A percentile compares a stretch with the other conserved stretches of the same genome.
phyloP scores from a whole-genome alignment of 805 yeast species.

The Candida orba region DNA sequence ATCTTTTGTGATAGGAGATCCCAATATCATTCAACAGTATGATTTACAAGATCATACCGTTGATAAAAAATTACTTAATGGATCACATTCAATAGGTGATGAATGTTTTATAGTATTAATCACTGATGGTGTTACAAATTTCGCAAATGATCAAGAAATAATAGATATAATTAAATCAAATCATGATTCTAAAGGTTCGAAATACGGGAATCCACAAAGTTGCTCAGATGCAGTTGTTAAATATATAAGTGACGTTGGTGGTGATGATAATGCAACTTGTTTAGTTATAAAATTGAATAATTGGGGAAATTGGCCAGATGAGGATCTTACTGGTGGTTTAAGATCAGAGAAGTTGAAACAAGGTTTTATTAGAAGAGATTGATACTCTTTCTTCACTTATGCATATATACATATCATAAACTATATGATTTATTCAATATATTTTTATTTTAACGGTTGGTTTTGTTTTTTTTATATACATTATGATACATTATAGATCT shows the following conservation, averaged over 20 bases:
- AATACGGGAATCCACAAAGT: conserved; percentile 71
- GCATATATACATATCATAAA: background rate
- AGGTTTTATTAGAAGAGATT: conserved; percentile 24
- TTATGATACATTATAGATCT: too few relatives aligned
- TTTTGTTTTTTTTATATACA: too few relatives aligned
- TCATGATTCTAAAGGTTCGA: conserved; percentile 38
- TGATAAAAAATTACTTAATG: conserved; percentile 9
- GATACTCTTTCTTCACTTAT: conserved; percentile 1
- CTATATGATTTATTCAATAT: background rate
- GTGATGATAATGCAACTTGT: conserved; percentile 96
- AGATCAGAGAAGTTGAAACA: conserved; percentile 65
- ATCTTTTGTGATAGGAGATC: conserved; percentile 62
- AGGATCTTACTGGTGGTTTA: conserved; percentile 74
- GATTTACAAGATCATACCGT: conserved; percentile 19
- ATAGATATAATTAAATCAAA: conserved; percentile 79
- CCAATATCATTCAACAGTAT: conserved; percentile 28
- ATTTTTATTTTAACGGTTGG: conserved; percentile 1
- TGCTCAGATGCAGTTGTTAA: conserved; percentile 82
- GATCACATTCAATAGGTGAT: conserved; percentile 42
- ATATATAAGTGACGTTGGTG: conserved; percentile 80
- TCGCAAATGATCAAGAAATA: conserved; percentile 82
- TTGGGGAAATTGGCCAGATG: conserved; percentile 90
- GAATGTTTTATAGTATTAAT: conserved; percentile 80
- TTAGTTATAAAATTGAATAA: conserved; percentile 71
- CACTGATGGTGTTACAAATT: conserved; percentile 83